phyloP scores from a whole-genome alignment of 805 yeast genomes.

The Barnettozyma botsteinii region DNA sequence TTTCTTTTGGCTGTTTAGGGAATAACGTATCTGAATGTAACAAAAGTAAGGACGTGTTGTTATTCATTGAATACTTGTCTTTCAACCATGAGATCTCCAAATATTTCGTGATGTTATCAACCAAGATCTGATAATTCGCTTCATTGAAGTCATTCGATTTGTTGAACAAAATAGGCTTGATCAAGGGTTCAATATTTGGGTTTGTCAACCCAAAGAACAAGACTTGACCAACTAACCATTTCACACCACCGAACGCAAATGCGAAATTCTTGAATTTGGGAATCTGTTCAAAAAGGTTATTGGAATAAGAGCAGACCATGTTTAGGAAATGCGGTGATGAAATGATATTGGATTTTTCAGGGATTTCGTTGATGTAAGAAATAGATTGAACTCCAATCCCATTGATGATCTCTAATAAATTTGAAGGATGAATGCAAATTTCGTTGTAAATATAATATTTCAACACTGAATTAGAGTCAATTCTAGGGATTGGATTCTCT shows the following conservation, averaged over 20 bases:
- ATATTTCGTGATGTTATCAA: conserved; percentile 7
- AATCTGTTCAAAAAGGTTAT: conserved; percentile 11
- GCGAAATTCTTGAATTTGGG: conserved; percentile 12
- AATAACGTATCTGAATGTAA: conserved; percentile 8
- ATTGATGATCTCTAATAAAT: conserved; percentile 9
- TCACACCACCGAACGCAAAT: conserved; percentile 14
- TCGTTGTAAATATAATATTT: conserved; percentile 11
- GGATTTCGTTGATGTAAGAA: conserved; percentile 9
- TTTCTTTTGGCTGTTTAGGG: not conserved
- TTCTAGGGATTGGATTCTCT: not conserved
- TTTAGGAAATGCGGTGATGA: conserved; percentile 10
- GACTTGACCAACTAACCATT: conserved; percentile 14
- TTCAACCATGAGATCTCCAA: conserved; percentile 11
- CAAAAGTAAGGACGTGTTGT: conserved; percentile 4
- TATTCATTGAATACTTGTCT: conserved; percentile 2
- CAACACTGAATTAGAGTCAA: conserved; percentile 5
- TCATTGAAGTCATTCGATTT: conserved; percentile 9
- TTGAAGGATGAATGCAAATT: conserved; percentile 8
- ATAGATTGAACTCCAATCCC: conserved; percentile 10
- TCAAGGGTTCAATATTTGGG: conserved; percentile 7
- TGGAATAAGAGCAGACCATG: conserved; percentile 14
- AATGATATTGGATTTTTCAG: conserved; percentile 8
- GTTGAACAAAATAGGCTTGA: conserved; percentile 11
- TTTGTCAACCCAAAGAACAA: conserved; percentile 9
- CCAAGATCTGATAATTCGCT: conserved; percentile 2